phyloP scores from a whole-genome alignment of 805 yeast species.

The Henningerozyma blattae region DNA sequence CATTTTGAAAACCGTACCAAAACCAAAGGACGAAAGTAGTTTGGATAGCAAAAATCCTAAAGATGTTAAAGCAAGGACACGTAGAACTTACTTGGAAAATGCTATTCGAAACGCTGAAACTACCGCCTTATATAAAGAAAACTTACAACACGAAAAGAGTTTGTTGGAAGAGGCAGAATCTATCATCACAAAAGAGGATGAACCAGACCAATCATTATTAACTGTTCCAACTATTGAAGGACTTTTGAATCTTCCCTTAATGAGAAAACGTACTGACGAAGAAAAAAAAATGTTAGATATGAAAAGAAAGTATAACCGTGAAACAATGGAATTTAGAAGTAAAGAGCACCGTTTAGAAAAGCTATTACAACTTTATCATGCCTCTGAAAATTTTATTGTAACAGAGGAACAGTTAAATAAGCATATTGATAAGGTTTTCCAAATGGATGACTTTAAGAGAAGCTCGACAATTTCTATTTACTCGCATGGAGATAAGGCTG shows the following conservation, averaged over 20 bases:
- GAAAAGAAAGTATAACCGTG: slow-evolving; percentile 60
- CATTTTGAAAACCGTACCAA: slow-evolving; percentile 40
- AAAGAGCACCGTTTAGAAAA: slow-evolving; percentile 42
- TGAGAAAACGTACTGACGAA: slow-evolving; percentile 61
- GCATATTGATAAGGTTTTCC: slow-evolving; percentile 16
- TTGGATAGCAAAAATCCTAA: slow-evolving; percentile 2
- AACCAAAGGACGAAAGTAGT: slow-evolving; percentile 32
- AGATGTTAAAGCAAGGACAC: slow-evolving; percentile 35
- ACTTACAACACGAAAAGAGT: too few relatives aligned
- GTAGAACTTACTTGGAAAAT: slow-evolving; percentile 59
- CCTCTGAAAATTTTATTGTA: slow-evolving; percentile 55
- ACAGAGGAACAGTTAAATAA: slow-evolving; percentile 50
- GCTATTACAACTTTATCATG: slow-evolving; percentile 61
- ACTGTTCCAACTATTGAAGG: slow-evolving; percentile 74
- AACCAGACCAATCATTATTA: too few relatives aligned
- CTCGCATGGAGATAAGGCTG: slow-evolving; percentile 11
- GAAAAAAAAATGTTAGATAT: slow-evolving; percentile 45
- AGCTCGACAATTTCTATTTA: slow-evolving; percentile 6
- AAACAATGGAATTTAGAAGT: slow-evolving; percentile 37
- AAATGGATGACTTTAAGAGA: slow-evolving; percentile 11
- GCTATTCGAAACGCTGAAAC: slow-evolving; percentile 45
- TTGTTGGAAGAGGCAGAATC: slow-evolving; percentile 15
- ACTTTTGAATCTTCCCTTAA: slow-evolving; percentile 52
- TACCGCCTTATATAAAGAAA: slow-evolving; percentile 32
- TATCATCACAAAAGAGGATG: slow-evolving; percentile 13